phyloP scores from a whole-genome alignment of 768 basidiomycete species.

The Mycena amicta region DNA sequence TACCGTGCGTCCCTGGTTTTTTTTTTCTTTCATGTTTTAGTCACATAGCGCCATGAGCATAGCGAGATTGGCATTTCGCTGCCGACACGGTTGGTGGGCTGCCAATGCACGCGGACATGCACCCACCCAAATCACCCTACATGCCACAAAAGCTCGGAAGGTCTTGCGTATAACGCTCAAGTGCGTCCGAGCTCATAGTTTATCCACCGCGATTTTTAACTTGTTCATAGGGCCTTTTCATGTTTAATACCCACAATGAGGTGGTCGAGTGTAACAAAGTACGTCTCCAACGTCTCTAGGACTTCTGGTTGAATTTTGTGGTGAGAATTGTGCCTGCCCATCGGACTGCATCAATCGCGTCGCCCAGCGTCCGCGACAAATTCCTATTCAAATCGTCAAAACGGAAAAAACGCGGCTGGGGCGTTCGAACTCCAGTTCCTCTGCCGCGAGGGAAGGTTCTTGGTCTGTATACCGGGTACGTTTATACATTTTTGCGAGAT shows the following conservation, averaged over 20 bases:
- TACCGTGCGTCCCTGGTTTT: conserved; percentile 6
- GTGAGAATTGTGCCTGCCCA: conserved; percentile 27
- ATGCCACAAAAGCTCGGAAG: background rate
- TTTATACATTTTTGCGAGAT: background rate
- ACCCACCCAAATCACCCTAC: background rate
- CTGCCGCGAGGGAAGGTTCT: conserved; percentile 41
- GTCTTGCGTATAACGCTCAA: background rate
- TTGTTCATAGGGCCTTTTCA: conserved; percentile 12
- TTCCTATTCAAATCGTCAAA: conserved; percentile 49
- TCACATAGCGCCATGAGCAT: no score
- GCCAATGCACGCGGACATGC: background rate
- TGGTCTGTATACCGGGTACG: conserved; percentile 71
- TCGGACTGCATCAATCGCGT: conserved; percentile 44
- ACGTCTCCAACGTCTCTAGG: background rate
- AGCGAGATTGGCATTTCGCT: background rate
- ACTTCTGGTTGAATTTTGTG: background rate
- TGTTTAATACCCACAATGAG: conserved; percentile 7
- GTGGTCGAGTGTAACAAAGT: conserved; percentile 19
- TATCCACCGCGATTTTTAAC: no score
- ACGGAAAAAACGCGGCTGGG: conserved; percentile 49
- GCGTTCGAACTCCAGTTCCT: conserved; percentile 38
- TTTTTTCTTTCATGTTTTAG: no score
- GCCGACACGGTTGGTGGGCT: background rate
- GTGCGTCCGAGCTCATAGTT: background rate
- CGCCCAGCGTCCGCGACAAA: conserved; percentile 43